Conservation (phyloP, 163 green algal species). For the Picocystis sp. region DNA sequence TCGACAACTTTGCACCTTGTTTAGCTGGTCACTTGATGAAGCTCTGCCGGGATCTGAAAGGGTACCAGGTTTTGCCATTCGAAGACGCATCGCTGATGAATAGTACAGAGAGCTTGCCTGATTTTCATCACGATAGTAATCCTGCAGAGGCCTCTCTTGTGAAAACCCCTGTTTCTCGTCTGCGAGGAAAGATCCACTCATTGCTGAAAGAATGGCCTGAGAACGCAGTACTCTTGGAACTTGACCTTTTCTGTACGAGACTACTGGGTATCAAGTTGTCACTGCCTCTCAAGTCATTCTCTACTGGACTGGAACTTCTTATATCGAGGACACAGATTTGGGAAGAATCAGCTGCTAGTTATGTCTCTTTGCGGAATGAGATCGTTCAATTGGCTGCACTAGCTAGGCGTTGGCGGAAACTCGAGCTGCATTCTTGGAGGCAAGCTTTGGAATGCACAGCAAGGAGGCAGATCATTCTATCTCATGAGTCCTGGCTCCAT, state of each 20-base stretch:
- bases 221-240: constrained; percentile 67
- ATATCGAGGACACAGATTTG: constrained; percentile 42
- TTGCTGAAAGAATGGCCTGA: constrained; percentile 84
- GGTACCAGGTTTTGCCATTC: too few relatives aligned
- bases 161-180: too few relatives aligned
- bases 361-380: constrained; percentile 57
- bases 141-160: too few relatives aligned
- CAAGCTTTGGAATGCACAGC: constrained; percentile 6
- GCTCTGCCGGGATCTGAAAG: too few relatives aligned
- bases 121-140: too few relatives aligned
- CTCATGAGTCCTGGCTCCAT: constrained; percentile 60
- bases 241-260: constrained; percentile 54
- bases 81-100: too few relatives aligned
- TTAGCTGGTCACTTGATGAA: too few relatives aligned
- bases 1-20: too few relatives aligned
- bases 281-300: constrained; percentile 45
- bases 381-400: constrained; percentile 49
- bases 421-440: constrained; percentile 57
- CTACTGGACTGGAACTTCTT: constrained; percentile 89
- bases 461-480: constrained; percentile 14
- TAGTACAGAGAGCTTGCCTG: too few relatives aligned
- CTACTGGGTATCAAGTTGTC: constrained; percentile 39
- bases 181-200: not conserved
- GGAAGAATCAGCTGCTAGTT: constrained; percentile 73
- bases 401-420: constrained; percentile 63